These are phyloP conservation scores for Aspergillus floridensis DNA, from an alignment of 2,329 filamentous ascomycete genomes.

Conservation along the genomic window DNA sequence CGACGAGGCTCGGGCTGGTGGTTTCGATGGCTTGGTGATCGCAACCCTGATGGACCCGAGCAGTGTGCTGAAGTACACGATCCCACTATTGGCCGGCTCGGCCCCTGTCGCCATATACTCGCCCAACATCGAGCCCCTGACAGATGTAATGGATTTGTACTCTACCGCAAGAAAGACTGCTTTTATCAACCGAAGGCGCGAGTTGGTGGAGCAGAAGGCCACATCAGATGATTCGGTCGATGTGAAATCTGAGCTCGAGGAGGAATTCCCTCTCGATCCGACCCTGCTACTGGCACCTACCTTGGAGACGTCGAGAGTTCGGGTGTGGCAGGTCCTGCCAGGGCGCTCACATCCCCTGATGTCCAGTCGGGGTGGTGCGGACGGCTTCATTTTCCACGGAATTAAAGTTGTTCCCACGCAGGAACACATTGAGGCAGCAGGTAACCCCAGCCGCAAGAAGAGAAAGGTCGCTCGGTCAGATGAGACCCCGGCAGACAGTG, in stretches of 20 bases:
- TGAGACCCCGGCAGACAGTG: constrained; percentile 21
- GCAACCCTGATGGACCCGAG: constrained; percentile 79
- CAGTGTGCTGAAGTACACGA: constrained; percentile 68
- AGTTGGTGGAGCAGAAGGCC: constrained; percentile 23
- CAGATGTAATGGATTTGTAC: constrained; percentile 77
- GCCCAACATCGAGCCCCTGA: constrained; percentile 74
- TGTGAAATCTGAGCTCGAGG: constrained; percentile 32
- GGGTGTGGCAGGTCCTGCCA: constrained; percentile 86
- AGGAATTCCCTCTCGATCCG: constrained; percentile 85
- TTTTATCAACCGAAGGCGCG: constrained; percentile 51
- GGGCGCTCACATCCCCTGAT: constrained; percentile 91
- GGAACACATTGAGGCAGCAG: constrained; percentile 77
- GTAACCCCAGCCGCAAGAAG: constrained; percentile 65
- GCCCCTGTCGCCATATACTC: constrained; percentile 84
- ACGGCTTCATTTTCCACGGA: constrained; percentile 86
- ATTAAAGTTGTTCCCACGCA: constrained; percentile 76
- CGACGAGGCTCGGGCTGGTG: constrained; percentile 69
- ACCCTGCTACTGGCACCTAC: constrained; percentile 74
- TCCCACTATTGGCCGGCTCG: constrained; percentile 79
- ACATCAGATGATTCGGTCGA: constrained; percentile 8
- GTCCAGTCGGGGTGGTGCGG: constrained; percentile 81
- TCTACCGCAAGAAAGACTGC: constrained; percentile 75
- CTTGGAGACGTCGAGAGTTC: constrained; percentile 75
- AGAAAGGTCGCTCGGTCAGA: constrained; percentile 54
- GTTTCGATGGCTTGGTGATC: constrained; percentile 79